A percentile compares a stretch with the other conserved stretches of the same genome.
Evolutionary conservation across 768 basidiomycete genomes (phyloP).

Genomic region (Suillus weaverae): DNA sequence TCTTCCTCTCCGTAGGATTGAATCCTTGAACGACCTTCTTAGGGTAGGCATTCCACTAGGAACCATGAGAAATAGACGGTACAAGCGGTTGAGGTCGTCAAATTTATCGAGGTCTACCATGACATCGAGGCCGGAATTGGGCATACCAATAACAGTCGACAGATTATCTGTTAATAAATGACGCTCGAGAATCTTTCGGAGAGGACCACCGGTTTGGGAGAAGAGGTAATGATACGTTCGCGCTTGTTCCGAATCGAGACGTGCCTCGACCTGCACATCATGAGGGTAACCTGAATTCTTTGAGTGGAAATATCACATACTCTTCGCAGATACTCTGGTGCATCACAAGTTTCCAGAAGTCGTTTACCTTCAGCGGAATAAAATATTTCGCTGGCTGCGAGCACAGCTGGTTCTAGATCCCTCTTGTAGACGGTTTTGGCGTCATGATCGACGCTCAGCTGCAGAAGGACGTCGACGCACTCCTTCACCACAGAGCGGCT

Average conservation of each 20-base stretch:
- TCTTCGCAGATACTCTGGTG: conserved; percentile 75
- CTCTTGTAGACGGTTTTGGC: conserved; percentile 72
- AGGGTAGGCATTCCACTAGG: conserved; percentile 65
- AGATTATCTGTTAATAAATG: conserved; percentile 80
- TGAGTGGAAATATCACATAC: conserved; percentile 38
- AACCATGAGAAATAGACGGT: conserved; percentile 70
- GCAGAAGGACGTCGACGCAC: conserved; percentile 81
- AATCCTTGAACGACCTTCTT: conserved; percentile 66
- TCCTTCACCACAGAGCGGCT: conserved; percentile 90
- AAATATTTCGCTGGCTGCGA: conserved; percentile 75
- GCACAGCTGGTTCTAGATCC: conserved; percentile 80
- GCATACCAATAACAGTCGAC: conserved; percentile 69
- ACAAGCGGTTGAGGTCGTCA: conserved; percentile 77
- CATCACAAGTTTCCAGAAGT: conserved; percentile 73
- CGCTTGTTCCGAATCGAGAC: conserved; percentile 80
- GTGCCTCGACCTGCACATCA: conserved; percentile 64
- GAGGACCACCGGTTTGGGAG: conserved; percentile 63
- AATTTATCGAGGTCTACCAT: conserved; percentile 85
- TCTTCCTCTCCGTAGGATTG: conserved; percentile 70
- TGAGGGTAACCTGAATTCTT: conserved; percentile 9
- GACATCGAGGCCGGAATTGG: conserved; percentile 78
- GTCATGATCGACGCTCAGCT: conserved; percentile 54
- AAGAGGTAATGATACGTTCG: conserved; percentile 87
- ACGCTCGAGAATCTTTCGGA: conserved; percentile 75
- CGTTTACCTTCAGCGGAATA: conserved; percentile 74